Conservation (phyloP, 768 basidiomycete species). For the Hydnum rufescens region DNA sequence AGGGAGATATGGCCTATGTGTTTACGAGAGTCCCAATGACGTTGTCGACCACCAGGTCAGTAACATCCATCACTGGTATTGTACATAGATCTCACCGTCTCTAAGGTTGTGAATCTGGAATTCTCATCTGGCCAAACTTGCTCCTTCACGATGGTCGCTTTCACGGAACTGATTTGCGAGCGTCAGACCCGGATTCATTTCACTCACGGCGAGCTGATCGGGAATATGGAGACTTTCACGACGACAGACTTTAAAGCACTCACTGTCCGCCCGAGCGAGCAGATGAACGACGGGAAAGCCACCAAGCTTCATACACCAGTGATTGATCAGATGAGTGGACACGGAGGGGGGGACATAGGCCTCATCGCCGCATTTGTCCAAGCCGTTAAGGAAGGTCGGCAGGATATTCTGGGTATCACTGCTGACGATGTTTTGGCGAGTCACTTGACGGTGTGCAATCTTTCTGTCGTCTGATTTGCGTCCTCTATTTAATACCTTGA, state of each 20-base stretch:
- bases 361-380: conserved; percentile 57
- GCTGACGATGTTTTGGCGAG: conserved; percentile 50
- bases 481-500: neutral
- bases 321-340: conserved; percentile 40
- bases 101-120: conserved; percentile 65
- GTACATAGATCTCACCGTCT: neutral
- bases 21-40: conserved; percentile 70
- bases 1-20: conserved; percentile 63
- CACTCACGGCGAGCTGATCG: conserved; percentile 73
- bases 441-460: conserved; percentile 36
- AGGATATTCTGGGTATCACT: conserved; percentile 40
- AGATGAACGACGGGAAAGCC: conserved; percentile 22
- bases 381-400: conserved; percentile 46
- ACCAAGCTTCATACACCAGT: conserved; percentile 29
- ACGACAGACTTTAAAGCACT: conserved; percentile 36
- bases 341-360: conserved; percentile 70
- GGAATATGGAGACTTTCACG: conserved; percentile 66
- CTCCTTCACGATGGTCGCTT: conserved; percentile 81
- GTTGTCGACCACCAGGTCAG: conserved; percentile 69
- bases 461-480: neutral
- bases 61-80: neutral
- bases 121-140: conserved; percentile 65
- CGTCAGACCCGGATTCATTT: conserved; percentile 77
- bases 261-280: neutral
- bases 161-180: conserved; percentile 54